Conservation (phyloP, 192 early-diverging fungal genomes). For the Rhizophagus clarus region DNA sequence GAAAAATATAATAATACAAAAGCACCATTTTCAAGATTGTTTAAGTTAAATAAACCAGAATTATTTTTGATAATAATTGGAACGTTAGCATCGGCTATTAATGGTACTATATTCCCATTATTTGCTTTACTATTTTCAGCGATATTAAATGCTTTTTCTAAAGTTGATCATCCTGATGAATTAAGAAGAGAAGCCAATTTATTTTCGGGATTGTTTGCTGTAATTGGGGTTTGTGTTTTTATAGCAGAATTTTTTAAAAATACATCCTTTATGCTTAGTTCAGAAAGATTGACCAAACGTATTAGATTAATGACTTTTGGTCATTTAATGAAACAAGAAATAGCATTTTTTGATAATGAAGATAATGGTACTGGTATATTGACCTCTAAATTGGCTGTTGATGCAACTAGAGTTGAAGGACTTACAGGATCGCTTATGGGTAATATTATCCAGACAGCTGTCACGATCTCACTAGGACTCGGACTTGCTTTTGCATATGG, state of each 20-base stretch:
- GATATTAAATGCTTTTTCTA: neutral
- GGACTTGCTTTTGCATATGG: slow-evolving; percentile 22
- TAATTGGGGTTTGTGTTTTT: slow-evolving; percentile 43
- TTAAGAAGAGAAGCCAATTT: neutral
- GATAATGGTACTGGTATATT: slow-evolving; percentile 79
- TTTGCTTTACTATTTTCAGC: neutral
- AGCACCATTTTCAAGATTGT: slow-evolving; percentile 57
- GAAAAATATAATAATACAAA: slow-evolving; percentile 42
- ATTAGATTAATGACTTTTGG: slow-evolving; percentile 69
- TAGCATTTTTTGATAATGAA: slow-evolving; percentile 83
- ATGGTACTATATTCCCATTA: slow-evolving; percentile 62
- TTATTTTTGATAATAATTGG: slow-evolving; percentile 59
- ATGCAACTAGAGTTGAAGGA: slow-evolving; percentile 51
- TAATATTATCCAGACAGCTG: slow-evolving; percentile 5
- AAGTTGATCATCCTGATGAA: slow-evolving; percentile 7
- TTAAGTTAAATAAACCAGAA: slow-evolving; percentile 57
- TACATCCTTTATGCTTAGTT: slow-evolving; percentile 30
- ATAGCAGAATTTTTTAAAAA: slow-evolving; percentile 13
- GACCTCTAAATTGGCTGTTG: slow-evolving; percentile 81
- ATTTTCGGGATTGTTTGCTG: slow-evolving; percentile 35
- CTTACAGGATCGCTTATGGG: slow-evolving; percentile 16
- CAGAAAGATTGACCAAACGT: slow-evolving; percentile 47
- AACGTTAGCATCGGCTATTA: slow-evolving; percentile 58
- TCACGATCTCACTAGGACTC: neutral
- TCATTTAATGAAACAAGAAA: slow-evolving; percentile 80